Base-by-base conservation (phyloP, 768 basidiomycete genomes). In the Agrocybe pediades region DNA sequence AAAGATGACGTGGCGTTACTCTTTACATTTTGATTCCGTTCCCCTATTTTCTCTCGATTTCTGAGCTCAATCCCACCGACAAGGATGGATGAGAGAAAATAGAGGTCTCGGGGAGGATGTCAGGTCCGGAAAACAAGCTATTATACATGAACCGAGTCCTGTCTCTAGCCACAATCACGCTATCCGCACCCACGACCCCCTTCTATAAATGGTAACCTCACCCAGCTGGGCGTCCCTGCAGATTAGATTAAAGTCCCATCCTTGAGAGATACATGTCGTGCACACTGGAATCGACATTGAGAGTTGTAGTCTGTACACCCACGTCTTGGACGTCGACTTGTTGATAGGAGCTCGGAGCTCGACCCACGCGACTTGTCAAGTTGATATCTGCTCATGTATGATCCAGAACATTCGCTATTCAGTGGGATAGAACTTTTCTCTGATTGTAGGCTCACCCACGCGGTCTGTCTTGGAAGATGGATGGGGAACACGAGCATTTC, bases 1-100 rank as follows among this genome's bases (percentile, higher is more conserved):
- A 68, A 65, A 62, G 64, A 59, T 75, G 75, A 76, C 75, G 75
- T 76, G 74, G 74, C 74, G 63, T 17, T 41, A 57, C 41, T 53
- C 33, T 60, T 41, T 42, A 53, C 51, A 47, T 48, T 54, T 54
- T 49, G 50, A 50, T 43, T 52, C 41, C 40, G 40, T 45, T 40
- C 50, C 55, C 62, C 59, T 53, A 45, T 43, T 58, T 56, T 59
- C 53, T 43, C 46, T 57, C 19, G 41, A 41, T 44, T 40, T 48
- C 33, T 29, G 30, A 24, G 19, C 45, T 53, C 55, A 42, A 40
- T 62, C 57, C 49, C 56, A 54, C 54, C 53, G 49, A 20, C 40
- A 41, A 51, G 44, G 41, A 41, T 42, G 50, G 54, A 40, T 43
- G 41, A 45, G 29, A 19, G 49, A 43, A 33, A 29, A 57, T 41